Evolutionary conservation across 1,284 basidiomycete species (phyloP).

Genomic region (Pascua guehoae): DNA sequence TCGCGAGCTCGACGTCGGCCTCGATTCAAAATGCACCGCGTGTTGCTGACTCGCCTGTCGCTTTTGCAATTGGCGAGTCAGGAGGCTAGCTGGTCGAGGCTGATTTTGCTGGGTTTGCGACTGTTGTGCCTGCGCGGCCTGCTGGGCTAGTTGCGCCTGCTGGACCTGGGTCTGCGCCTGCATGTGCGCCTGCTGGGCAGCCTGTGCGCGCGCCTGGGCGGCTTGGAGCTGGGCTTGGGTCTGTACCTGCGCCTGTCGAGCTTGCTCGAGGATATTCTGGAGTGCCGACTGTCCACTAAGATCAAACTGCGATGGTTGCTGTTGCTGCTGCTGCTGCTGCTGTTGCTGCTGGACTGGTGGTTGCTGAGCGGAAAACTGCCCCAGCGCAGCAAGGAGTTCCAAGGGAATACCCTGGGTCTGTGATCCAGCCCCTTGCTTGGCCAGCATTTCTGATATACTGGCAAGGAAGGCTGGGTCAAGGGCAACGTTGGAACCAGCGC

Average conservation of each 20-base stretch:
- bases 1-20: too few species aligned
- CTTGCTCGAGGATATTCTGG: background rate
- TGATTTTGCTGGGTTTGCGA: conserved; percentile 6
- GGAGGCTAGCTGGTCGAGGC: conserved; percentile 20
- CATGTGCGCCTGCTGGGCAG: conserved; percentile 9
- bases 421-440: background rate
- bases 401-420: background rate
- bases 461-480: conserved; percentile 14
- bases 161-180: conserved; percentile 7
- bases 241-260: conserved; percentile 6
- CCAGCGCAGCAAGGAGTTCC: conserved; percentile 12
- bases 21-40: background rate
- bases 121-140: background rate
- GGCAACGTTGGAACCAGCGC: background rate
- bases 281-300: conserved; percentile 2
- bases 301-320: conserved; percentile 4
- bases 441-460: conserved; percentile 11
- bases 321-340: conserved; percentile 5
- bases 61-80: conserved; percentile 36
- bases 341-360: conserved; percentile 10
- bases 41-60: conserved; percentile 9
- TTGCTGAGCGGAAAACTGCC: background rate
- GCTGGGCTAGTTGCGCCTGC: conserved; percentile 1
- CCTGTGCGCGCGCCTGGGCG: conserved; percentile 4
- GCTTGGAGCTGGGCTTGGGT: conserved; percentile 10